Base-by-base conservation (phyloP, 176 grass and related monocot genomes). In the Echinochloa phyllopogon region DNA sequence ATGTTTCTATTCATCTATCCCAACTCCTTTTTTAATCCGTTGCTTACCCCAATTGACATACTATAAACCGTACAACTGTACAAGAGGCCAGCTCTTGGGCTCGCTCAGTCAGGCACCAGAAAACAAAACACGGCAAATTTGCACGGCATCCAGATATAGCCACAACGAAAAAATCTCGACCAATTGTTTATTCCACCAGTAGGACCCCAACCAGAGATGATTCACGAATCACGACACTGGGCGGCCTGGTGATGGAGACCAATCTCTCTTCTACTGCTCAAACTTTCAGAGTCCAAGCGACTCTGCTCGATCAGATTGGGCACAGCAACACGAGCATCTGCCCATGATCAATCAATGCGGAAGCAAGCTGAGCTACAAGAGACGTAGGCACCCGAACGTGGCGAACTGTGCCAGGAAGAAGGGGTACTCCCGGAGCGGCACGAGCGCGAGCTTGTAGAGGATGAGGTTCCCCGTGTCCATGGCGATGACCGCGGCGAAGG, bases 341-440 rank as follows among this genome's bases (percentile, higher is more conserved):
- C 8, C 17, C 15, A 20, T 1, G 85, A 29, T 21, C 50, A 58
- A 70, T 65, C 74, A 72, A 80, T 51, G 75, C 82, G 16, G 59
- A 36, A 45, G 33, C 5, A 58, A 63, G 75, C 14, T 8, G 64
- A 66, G 66, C 4, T 39, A 81, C n/a, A 1, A 38, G 55, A 38
- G 11, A 23, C 14, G 33, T 76, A 45, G 21, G 10, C 45, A 73
- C 96, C 96, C 96, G 83, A 98, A 87, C 66, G 96, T 98, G 83
- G 96, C 91, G 83, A 98, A 66, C 81, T 98, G 96, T 25, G 96
- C 93, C 37, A 98, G 93, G 91, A 98, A 98, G 96, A 98, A 98
- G 18, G 96, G 96, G 79, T 96, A 96, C 49, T 96, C 16, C 49
- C 87, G 92, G 53, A 98, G 96, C 27, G 96, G 96, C 40, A 94